Evolutionary conservation across 345 rosid genomes (phyloP).

Genomic region (Populus alba): DNA sequence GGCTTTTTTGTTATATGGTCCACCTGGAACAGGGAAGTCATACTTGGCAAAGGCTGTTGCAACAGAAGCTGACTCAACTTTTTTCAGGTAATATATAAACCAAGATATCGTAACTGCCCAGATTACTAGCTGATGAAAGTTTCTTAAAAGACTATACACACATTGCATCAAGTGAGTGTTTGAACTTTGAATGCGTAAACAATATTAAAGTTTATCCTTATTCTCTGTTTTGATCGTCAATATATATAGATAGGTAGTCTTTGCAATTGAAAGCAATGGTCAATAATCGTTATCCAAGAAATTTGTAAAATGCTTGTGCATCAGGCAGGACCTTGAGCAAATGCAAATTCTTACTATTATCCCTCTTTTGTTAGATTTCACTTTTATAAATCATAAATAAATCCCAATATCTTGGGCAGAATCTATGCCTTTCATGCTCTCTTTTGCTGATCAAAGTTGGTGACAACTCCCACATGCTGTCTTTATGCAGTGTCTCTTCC

Average conservation of each 20-base stretch:
- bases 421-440: background rate
- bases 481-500: constrained; percentile 62
- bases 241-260: background rate
- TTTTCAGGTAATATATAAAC: constrained; percentile 63
- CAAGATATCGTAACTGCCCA: background rate
- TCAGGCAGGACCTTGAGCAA: background rate
- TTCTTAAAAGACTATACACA: background rate
- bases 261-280: background rate
- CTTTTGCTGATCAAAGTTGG: background rate
- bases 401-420: background rate
- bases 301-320: background rate
- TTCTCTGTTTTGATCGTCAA: background rate
- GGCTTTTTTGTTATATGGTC: constrained; percentile 82
- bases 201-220: background rate
- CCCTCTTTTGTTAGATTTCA: background rate
- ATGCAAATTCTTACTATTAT: background rate
- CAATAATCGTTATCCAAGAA: background rate
- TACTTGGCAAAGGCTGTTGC: constrained; percentile 93
- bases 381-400: background rate
- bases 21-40: constrained; percentile 93
- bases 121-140: too few species aligned
- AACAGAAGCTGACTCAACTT: constrained; percentile 88
- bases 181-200: background rate
- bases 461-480: background rate
- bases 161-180: background rate